Evolutionary conservation across 2,329 filamentous ascomycete genomes (phyloP).

Genomic region (Gremmenia infestans): DNA sequence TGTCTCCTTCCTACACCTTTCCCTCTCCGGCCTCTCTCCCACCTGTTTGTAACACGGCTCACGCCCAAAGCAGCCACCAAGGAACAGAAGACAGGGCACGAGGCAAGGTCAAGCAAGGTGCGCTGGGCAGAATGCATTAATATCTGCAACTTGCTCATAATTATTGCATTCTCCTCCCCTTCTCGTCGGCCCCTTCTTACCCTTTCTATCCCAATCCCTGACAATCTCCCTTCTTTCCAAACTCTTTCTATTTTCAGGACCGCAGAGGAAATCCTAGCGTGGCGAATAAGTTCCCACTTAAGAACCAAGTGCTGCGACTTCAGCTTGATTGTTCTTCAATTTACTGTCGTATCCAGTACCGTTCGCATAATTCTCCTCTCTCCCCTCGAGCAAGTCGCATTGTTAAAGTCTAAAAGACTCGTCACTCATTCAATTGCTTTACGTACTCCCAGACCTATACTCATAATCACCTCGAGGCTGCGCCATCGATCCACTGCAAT

Average conservation of each 20-base stretch:
- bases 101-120: conserved; percentile 5
- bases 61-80: conserved; percentile 11
- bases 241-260: conserved; percentile 18
- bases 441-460: conserved; percentile 7
- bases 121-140: not conserved
- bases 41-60: conserved; percentile 20
- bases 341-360: not conserved
- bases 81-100: not conserved
- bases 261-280: conserved; percentile 13
- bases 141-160: not conserved
- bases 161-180: conserved; percentile 20
- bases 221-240: conserved; percentile 7
- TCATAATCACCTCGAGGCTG: conserved; percentile 18
- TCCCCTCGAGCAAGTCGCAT: conserved; percentile 10
- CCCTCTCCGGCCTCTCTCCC: conserved; percentile 11
- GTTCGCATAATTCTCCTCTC: conserved; percentile 2
- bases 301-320: conserved; percentile 20
- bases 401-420: conserved; percentile 21
- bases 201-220: not conserved
- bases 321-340: conserved; percentile 13
- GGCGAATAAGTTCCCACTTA: conserved; percentile 16
- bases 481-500: conserved; percentile 12
- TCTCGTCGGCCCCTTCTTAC: conserved; percentile 3
- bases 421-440: conserved; percentile 26
- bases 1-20: not conserved